Evolutionary conservation across 176 grass and related monocot species (phyloP).

Genomic region (Oryza glumipatula): DNA sequence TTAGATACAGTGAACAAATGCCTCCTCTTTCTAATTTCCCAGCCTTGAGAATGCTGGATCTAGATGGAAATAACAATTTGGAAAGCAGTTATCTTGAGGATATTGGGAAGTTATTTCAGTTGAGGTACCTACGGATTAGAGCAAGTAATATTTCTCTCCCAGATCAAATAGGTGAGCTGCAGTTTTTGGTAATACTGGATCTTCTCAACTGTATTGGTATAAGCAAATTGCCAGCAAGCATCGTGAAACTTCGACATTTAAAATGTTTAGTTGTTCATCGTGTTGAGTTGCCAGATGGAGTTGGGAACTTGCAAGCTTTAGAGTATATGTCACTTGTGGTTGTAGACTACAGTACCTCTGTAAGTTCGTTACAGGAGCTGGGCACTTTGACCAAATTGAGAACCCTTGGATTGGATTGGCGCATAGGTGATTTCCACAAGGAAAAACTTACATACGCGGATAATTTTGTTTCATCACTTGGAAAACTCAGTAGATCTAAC

Average conservation of each 20-base stretch:
- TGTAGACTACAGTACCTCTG: constrained; percentile 36
- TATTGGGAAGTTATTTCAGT: constrained; percentile 35
- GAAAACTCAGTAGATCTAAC: constrained; percentile 38
- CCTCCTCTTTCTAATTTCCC: constrained; percentile 29
- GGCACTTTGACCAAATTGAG: constrained; percentile 47
- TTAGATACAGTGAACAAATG: constrained; percentile 37
- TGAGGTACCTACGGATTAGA: constrained; percentile 49
- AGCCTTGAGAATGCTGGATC: constrained; percentile 48
- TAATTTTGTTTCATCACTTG: constrained; percentile 25
- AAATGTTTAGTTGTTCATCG: constrained; percentile 37
- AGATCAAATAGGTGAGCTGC: constrained; percentile 45
- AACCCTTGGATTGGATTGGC: constrained; percentile 39
- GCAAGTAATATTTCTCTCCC: constrained; percentile 42
- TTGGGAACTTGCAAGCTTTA: constrained; percentile 43
- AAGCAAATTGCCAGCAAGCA: constrained; percentile 40
- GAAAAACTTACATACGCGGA: not conserved
- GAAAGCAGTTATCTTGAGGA: constrained; percentile 42
- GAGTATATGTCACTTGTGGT: constrained; percentile 37
- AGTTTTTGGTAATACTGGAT: constrained; percentile 39
- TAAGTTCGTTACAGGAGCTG: constrained; percentile 30
- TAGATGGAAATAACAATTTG: constrained; percentile 46
- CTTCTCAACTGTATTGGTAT: constrained; percentile 16
- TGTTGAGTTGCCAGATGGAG: constrained; percentile 27
- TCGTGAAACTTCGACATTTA: constrained; percentile 30
- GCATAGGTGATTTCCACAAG: not conserved